These are phyloP conservation scores for Ceratocystis destructans DNA, from an alignment of 2,329 filamentous ascomycete genomes.

Conservation along the genomic window DNA sequence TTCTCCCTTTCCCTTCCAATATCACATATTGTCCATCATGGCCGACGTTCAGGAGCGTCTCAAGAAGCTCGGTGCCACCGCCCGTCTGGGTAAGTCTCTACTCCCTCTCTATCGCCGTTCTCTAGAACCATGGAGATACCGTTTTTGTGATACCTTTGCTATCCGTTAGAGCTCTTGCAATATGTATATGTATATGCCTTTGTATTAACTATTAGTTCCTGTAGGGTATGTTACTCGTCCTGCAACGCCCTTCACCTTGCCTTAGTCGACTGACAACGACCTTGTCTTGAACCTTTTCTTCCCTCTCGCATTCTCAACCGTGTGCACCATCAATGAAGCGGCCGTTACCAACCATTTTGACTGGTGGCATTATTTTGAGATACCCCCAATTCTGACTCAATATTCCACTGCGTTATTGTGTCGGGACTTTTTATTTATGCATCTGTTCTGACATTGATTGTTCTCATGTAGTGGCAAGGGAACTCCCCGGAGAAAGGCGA, in stretches of 20 bases:
- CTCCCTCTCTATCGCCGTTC: constrained; percentile 7
- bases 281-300: constrained; percentile 10
- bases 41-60: constrained; percentile 45
- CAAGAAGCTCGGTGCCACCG: constrained; percentile 43
- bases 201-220: constrained; percentile 20
- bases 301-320: not conserved
- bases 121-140: not conserved
- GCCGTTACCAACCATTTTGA: constrained; percentile 24
- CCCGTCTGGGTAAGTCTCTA: constrained; percentile 52
- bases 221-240: constrained; percentile 18
- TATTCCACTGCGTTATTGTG: not conserved
- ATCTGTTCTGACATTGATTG: constrained; percentile 13
- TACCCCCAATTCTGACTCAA: not conserved
- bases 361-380: not conserved
- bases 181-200: constrained; percentile 17
- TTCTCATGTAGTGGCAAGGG: constrained; percentile 64
- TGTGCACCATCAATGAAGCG: constrained; percentile 15
- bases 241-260: constrained; percentile 4
- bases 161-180: not conserved
- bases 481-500: constrained; percentile 92
- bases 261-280: not conserved
- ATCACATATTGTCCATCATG: constrained; percentile 31
- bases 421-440: constrained; percentile 17
- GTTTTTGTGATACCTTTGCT: not conserved
- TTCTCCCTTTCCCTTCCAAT: constrained; percentile 21